These are phyloP conservation scores for Orbilia oligospora DNA, from an alignment of 2,329 filamentous ascomycete genomes.

Conservation along the genomic window DNA sequence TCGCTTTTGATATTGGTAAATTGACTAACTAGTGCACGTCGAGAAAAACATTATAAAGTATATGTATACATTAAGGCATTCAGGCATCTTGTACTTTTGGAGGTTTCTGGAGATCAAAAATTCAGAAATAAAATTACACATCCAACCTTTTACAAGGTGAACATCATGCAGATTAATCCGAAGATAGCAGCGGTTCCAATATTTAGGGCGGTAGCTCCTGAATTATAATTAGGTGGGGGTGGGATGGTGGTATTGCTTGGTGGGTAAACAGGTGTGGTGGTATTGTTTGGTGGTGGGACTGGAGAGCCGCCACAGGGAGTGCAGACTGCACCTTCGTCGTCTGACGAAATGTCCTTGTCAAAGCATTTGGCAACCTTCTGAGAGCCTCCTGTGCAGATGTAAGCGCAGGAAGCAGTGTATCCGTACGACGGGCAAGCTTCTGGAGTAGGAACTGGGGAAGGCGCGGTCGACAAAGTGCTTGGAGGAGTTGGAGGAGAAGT, in stretches of 20 bases:
- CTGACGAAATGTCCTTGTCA: neutral
- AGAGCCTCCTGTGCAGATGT: conserved; percentile 7
- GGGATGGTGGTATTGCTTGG: conserved; percentile 13
- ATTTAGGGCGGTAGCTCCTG: conserved; percentile 8
- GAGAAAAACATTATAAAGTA: conserved; percentile 8
- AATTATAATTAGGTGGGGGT: conserved; percentile 18
- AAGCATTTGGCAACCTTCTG: neutral
- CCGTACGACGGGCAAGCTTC: conserved; percentile 5
- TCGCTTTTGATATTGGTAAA: conserved; percentile 1
- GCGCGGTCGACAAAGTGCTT: conserved; percentile 11
- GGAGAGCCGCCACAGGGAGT: conserved; percentile 3
- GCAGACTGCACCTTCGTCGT: neutral
- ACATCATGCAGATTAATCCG: conserved; percentile 25
- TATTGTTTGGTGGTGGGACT: conserved; percentile 4
- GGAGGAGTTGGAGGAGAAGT: conserved; percentile 7
- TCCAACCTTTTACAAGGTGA: conserved; percentile 17
- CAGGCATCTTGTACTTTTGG: conserved; percentile 2
- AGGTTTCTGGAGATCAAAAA: conserved; percentile 1
- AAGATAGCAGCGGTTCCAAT: conserved; percentile 19
- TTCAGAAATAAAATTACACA: neutral
- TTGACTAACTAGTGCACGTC: conserved; percentile 17
- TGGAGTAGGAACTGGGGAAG: conserved; percentile 1
- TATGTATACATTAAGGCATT: conserved; percentile 19
- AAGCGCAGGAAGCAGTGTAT: conserved; percentile 16
- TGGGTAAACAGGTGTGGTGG: conserved; percentile 16